Conservation (phyloP, 768 basidiomycete species). For the Lactifluus echinatus region DNA sequence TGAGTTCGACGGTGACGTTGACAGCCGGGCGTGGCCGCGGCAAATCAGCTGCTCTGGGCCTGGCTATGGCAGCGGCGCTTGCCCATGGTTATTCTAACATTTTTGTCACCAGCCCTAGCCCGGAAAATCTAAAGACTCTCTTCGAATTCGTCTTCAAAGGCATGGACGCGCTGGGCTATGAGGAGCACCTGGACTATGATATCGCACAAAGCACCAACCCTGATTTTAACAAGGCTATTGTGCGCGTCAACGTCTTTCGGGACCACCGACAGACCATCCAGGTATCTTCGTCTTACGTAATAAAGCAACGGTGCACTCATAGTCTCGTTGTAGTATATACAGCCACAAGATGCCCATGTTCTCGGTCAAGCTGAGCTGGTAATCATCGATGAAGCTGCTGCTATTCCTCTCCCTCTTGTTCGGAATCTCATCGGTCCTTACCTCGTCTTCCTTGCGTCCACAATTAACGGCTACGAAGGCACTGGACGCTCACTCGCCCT, state of each 20-base stretch:
- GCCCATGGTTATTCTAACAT: conserved; percentile 95
- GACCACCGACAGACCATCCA: conserved; percentile 95
- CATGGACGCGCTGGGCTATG: conserved; percentile 87
- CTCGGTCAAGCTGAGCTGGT: conserved; percentile 96
- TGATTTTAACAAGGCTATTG: conserved; percentile 91
- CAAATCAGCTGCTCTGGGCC: conserved; percentile 92
- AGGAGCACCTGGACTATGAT: conserved; percentile 97
- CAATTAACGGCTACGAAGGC: conserved; percentile 98
- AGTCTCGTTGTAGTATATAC: conserved; percentile 67
- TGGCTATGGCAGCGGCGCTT: conserved; percentile 88
- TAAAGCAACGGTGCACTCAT: background rate
- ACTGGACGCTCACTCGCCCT: conserved; percentile 97
- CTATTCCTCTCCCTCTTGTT: conserved; percentile 93
- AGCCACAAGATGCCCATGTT: conserved; percentile 96
- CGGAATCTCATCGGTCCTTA: conserved; percentile 92
- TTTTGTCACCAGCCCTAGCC: conserved; percentile 95
- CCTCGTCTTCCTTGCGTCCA: conserved; percentile 98
- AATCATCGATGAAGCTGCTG: conserved; percentile 97
- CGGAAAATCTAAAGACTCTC: conserved; percentile 95
- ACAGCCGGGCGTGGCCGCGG: conserved; percentile 94
- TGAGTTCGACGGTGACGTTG: conserved; percentile 89
- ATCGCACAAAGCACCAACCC: conserved; percentile 92
- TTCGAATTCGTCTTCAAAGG: conserved; percentile 98
- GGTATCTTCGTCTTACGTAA: conserved; percentile 36
- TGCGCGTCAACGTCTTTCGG: conserved; percentile 89